phyloP scores from a whole-genome alignment of 306 rosid species.

The Fagus sylvatica region DNA sequence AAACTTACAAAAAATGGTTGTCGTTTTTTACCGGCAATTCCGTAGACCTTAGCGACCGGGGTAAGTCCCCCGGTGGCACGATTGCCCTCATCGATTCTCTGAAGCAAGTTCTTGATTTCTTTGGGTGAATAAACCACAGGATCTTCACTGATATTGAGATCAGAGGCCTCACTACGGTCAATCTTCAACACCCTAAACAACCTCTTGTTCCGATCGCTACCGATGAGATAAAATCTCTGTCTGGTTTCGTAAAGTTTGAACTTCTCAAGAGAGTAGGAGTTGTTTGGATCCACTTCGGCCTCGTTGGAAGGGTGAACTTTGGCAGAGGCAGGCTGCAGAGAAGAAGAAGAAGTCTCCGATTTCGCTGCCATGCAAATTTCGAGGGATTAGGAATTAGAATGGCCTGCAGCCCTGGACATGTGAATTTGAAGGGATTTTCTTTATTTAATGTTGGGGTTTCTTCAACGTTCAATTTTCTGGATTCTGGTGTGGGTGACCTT shows the following conservation, averaged over 20 bases:
- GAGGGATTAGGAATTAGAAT: no score
- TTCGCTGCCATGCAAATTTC: slow-evolving; percentile 42
- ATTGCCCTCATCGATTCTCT: slow-evolving; percentile 83
- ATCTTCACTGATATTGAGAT: slow-evolving; percentile 80
- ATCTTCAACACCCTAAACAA: slow-evolving; percentile 80
- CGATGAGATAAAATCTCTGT: slow-evolving; percentile 83
- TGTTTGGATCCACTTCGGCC: slow-evolving; percentile 58
- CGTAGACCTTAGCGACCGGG: slow-evolving; percentile 68
- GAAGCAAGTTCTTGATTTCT: slow-evolving; percentile 81
- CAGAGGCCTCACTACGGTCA: slow-evolving; percentile 89
- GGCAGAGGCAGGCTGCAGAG: slow-evolving; percentile 22
- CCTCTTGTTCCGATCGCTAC: slow-evolving; percentile 80
- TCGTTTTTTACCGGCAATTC: slow-evolving; percentile 68
- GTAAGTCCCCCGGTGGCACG: slow-evolving; percentile 82
- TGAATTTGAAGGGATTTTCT: no score
- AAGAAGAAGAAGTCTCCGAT: slow-evolving; percentile 21
- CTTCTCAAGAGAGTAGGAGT: slow-evolving; percentile 75
- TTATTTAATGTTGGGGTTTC: no score
- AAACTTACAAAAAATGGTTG: no score
- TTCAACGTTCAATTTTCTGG: no score
- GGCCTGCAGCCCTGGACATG: no score
- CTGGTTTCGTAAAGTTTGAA: slow-evolving; percentile 86
- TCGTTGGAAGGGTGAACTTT: slow-evolving; percentile 71
- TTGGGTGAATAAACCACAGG: slow-evolving; percentile 80
- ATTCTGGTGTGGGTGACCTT: no score